A percentile compares a stretch with the other conserved stretches of the same genome.
phyloP scores from a whole-genome alignment of 2,329 filamentous ascomycete species.

The Alternaria solani region DNA sequence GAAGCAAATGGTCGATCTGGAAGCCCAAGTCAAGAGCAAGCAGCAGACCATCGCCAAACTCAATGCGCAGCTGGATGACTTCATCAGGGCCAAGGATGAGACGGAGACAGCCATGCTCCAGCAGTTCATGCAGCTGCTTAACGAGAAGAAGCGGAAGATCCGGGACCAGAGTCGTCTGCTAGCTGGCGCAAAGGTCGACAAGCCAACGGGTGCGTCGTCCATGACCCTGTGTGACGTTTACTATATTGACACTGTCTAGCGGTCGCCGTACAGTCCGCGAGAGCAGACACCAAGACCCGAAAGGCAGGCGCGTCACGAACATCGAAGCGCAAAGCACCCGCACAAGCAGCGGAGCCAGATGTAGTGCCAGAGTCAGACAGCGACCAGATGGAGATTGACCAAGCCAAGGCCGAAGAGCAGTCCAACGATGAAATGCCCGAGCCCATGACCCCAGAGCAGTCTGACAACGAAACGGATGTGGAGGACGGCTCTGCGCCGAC shows the following conservation, averaged over 20 bases:
- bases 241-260: conserved; percentile 26
- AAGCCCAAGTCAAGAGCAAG: conserved; percentile 57
- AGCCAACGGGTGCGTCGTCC: conserved; percentile 31
- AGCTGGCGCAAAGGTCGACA: conserved; percentile 59
- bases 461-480: conserved; percentile 49
- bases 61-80: conserved; percentile 69
- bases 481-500: conserved; percentile 33
- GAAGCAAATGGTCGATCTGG: conserved; percentile 55
- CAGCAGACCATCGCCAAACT: conserved; percentile 67
- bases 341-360: conserved; percentile 32
- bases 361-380: conserved; percentile 36
- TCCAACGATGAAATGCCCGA: conserved; percentile 33
- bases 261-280: conserved; percentile 36
- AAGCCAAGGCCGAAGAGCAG: conserved; percentile 37
- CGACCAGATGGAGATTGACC: conserved; percentile 46
- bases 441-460: conserved; percentile 45
- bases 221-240: background rate
- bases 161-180: conserved; percentile 74
- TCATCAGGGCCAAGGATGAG: conserved; percentile 70
- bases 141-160: conserved; percentile 83
- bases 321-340: conserved; percentile 47
- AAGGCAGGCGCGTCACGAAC: conserved; percentile 46
- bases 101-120: conserved; percentile 72
- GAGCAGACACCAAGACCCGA: conserved; percentile 36
- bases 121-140: conserved; percentile 75